Evolutionary conservation across 2,329 filamentous ascomycete genomes (phyloP), one percentile per base, ranked within the genome.

Genomic region (Dichotomopilus funicola): DNA sequence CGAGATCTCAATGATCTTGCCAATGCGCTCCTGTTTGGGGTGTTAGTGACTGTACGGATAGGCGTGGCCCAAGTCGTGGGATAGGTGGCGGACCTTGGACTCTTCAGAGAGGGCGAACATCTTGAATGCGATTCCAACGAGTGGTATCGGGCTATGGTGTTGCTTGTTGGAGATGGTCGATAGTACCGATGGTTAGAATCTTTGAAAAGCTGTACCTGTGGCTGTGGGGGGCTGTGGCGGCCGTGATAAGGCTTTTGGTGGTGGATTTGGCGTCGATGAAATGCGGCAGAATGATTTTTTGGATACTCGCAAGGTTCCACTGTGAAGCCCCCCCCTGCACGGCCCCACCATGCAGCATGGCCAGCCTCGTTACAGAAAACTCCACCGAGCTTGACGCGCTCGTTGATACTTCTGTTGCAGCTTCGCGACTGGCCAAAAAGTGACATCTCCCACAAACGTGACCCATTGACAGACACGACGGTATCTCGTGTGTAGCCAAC

Each of bases 1-100:
- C 60, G 91, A 94, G 72, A 96, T 78, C 74, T 97, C 94, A 72
- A 99, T 94, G 77, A 97, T 82, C 80, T 91, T 92, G 69, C 89
- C 86, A 75, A 99, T 96, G 80, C 94, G 91, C 86, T 99, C 94
- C 92, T 96, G 66, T 53, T 49, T 19, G 8, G 5, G 63, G 50
- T 40, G 35, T 52, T 47, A 68, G 53, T 56, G 10, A 47, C 40
- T 11, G 13, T 56, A 36, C 13, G 27, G n/a, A 13, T 31, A 27
- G 35, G 19, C 5, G 51, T 31, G 19, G n/a, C 31, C 12, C 31
- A 13, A 13, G n/a, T 2, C 13, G 5, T 10, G 1, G 34, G 10
- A 35, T 33, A 3, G 6, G 19, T 2, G 40, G 27, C 43, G 63
- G 70, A 95, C 92, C 87, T 97, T 97, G 70, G 91, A 91, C 78